Evolutionary conservation across 305 asterid genomes (phyloP).

Genomic region (Solanum hybrid): DNA sequence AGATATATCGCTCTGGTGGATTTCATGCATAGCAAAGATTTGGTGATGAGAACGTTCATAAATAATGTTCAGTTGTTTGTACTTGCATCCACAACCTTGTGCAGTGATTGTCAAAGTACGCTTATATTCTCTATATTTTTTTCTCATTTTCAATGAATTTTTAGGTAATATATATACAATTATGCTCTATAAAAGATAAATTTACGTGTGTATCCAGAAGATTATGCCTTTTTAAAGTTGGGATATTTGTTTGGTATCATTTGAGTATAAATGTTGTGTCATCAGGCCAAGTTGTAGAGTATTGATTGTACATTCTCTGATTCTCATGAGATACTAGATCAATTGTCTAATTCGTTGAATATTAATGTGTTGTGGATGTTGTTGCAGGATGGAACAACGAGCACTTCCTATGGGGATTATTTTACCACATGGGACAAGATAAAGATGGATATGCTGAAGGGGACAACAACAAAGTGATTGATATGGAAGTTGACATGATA

Average conservation of each 20-base stretch:
- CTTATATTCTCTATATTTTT: background rate
- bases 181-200: background rate
- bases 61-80: conserved; percentile 40
- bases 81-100: conserved; percentile 41
- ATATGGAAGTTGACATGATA: conserved; percentile 47
- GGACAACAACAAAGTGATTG: conserved; percentile 9
- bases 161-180: background rate
- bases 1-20: conserved; percentile 29
- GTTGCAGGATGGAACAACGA: conserved; percentile 31
- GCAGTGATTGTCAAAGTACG: conserved; percentile 37
- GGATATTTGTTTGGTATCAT: background rate
- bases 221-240: background rate
- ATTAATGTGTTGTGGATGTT: background rate
- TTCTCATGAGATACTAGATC: background rate
- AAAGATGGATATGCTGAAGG: background rate
- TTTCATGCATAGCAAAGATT: conserved; percentile 15
- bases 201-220: background rate
- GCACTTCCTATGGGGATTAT: background rate
- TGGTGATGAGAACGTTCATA: conserved; percentile 33
- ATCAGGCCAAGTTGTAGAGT: background rate
- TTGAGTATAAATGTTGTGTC: background rate
- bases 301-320: background rate
- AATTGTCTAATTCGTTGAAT: no score
- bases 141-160: background rate
- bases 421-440: background rate